Percentiles rank a stretch among this genome's conserved stretches.
Conservation (phyloP, 345 rosid species). For the Pugionium dolabratum region DNA sequence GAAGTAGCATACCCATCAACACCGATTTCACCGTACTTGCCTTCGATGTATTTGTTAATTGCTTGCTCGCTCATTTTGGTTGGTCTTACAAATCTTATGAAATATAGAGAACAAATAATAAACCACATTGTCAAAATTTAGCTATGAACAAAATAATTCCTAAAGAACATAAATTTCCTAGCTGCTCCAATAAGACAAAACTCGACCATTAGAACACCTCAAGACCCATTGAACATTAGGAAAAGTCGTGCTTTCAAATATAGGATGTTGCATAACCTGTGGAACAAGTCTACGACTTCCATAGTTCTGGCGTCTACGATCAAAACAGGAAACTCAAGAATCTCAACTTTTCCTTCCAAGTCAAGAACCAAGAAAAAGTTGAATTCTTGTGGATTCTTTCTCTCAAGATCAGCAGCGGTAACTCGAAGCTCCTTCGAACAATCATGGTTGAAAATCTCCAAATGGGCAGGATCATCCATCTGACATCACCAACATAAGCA, state of each 20-base stretch:
- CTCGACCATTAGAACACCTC: neutral
- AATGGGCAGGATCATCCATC: conserved; percentile 72
- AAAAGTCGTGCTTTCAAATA: neutral
- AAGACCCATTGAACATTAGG: neutral
- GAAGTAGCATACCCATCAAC: conserved; percentile 71
- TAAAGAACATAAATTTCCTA: neutral
- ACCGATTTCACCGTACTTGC: conserved; percentile 88
- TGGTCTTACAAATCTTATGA: conserved; percentile 80
- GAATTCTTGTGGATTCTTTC: conserved; percentile 55
- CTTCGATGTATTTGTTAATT: conserved; percentile 67
- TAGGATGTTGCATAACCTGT: conserved; percentile 57
- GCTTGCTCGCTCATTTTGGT: conserved; percentile 73
- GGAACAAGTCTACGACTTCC: conserved; percentile 71
- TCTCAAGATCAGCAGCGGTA: conserved; percentile 45
- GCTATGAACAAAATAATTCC: conserved; percentile 14
- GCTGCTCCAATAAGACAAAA: neutral
- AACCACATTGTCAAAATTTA: conserved; percentile 6
- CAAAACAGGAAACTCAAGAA: conserved; percentile 87
- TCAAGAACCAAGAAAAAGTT: conserved; percentile 80
- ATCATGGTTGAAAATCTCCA: conserved; percentile 74
- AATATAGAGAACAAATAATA: neutral
- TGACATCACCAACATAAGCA: conserved; percentile 37
- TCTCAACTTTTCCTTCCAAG: conserved; percentile 92
- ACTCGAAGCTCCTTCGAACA: conserved; percentile 60
- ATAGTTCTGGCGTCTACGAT: conserved; percentile 70